Evolutionary conservation across 371 early-diverging fungal species (phyloP), one percentile per base, ranked within the genome.

Genomic region (Mortierella sp.): DNA sequence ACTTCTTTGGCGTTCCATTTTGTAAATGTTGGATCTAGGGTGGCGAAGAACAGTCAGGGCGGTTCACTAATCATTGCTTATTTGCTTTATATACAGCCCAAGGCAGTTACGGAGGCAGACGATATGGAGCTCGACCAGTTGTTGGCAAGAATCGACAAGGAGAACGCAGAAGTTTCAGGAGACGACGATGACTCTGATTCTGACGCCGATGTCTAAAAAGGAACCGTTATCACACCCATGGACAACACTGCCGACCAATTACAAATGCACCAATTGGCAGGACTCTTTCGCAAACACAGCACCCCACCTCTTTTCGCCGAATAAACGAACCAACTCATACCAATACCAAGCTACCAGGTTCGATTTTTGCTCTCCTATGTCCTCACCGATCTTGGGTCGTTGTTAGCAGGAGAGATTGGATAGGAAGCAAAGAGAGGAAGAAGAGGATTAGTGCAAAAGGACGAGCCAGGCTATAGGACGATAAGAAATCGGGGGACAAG

Each of bases 121-220:
- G 99, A 99, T 82, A 90, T 91, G 87, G 99, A 99, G 92, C 94
- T 99, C 60, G 96, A 95, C 77, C 96, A 94, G 82, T 90, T 98
- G 74, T 95, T 99, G 95, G 97, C 95, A 78, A 92, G 95, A 79
- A 96, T 95, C 55, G 98, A 97, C 90, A 94, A 95, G 90, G 98
- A 98, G 90, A 98, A 98, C 88, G 95, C 95, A 70, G 96, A 98
- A 90, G 95, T 99, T 49, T 93, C 95, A 38, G 98, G 97, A 81
- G 98, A 97, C 89, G 96, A 96, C 80, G 95, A 95, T 84, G 94
- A 93, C 77, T 91, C 92, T 49, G 94, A 91, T 77, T 93, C 90
- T 60, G 95, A 93, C 48, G 92, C 92, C 80, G 92, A 81, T 70
- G 74, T 74, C n/a, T 74, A 55, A 35, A 58, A 71, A 35, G 21